phyloP scores from a whole-genome alignment of 1,139 yeast species.

The Pneumocystis jirovecii region DNA sequence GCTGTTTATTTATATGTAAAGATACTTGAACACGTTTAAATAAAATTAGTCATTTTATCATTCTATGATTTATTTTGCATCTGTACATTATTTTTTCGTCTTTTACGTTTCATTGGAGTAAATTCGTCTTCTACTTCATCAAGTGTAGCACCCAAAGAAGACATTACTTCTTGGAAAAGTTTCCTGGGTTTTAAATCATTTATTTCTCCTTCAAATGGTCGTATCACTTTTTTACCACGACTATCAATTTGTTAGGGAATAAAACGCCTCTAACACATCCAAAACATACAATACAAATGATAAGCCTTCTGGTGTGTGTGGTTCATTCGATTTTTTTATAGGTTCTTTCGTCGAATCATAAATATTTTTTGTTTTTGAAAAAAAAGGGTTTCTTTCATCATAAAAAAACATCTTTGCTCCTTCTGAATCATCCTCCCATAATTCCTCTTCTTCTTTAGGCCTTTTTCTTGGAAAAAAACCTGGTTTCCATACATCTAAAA shows the following conservation, averaged over 20 bases:
- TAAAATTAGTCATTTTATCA: background rate
- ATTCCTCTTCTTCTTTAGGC: background rate
- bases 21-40: background rate
- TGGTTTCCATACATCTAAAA: background rate
- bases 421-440: background rate
- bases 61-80: background rate
- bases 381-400: background rate
- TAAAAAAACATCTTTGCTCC: background rate
- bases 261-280: background rate
- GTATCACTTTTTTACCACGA: background rate
- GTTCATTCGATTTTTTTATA: background rate
- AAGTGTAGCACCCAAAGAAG: background rate
- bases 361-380: background rate
- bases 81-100: background rate
- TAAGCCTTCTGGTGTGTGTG: background rate
- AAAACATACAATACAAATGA: background rate
- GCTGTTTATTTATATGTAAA: background rate
- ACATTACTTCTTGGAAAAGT: background rate
- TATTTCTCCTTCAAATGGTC: background rate
- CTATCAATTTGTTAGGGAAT: background rate
- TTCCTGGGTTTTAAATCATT: background rate
- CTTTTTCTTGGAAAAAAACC: background rate
- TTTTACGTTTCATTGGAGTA: background rate
- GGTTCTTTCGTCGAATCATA: background rate
- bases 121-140: background rate